Percentiles rank a stretch among this genome's conserved stretches.
phyloP scores from a whole-genome alignment of 768 basidiomycete genomes.

The Panellus pusillus region DNA sequence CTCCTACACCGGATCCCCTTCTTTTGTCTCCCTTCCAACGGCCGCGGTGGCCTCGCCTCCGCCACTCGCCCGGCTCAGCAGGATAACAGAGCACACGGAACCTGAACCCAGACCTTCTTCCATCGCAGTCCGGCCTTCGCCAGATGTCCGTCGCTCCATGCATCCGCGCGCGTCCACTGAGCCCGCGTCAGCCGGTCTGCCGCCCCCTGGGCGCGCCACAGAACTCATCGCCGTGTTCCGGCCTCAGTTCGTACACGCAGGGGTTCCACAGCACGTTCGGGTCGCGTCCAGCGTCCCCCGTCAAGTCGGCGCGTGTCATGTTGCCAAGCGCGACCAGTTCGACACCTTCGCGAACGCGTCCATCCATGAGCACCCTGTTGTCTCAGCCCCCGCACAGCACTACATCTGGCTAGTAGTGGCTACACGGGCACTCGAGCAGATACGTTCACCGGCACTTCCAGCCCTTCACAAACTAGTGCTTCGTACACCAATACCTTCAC shows the following conservation, averaged over 20 bases:
- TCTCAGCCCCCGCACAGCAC: constrained; percentile 14
- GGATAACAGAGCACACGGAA: constrained; percentile 35
- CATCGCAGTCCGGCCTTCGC: constrained; percentile 33
- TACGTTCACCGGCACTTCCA: constrained; percentile 39
- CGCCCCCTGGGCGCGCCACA: constrained; percentile 59
- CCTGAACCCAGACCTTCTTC: constrained; percentile 60
- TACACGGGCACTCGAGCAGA: constrained; percentile 34
- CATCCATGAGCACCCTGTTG: constrained; percentile 16
- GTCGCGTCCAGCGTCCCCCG: constrained; percentile 50
- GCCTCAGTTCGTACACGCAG: constrained; percentile 26
- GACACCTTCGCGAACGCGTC: constrained; percentile 12
- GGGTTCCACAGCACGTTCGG: constrained; percentile 37
- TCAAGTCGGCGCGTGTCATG: constrained; percentile 33
- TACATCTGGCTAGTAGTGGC: constrained; percentile 17
- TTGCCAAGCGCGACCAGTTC: constrained; percentile 23
- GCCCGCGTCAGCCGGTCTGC: constrained; percentile 44
- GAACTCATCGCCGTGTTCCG: constrained; percentile 72
- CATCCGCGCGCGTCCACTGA: constrained; percentile 65
- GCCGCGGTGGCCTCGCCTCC: constrained; percentile 35
- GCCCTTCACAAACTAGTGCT: constrained; percentile 22
- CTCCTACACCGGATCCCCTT: constrained; percentile 47
- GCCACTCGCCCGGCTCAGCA: constrained; percentile 38
- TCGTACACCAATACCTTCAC: constrained; percentile 29
- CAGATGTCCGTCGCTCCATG: constrained; percentile 43
- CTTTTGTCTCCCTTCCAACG: constrained; percentile 42